These are phyloP conservation scores for Rhizopus delemar DNA, from an alignment of 371 early-diverging fungal species.

Conservation along the genomic window DNA sequence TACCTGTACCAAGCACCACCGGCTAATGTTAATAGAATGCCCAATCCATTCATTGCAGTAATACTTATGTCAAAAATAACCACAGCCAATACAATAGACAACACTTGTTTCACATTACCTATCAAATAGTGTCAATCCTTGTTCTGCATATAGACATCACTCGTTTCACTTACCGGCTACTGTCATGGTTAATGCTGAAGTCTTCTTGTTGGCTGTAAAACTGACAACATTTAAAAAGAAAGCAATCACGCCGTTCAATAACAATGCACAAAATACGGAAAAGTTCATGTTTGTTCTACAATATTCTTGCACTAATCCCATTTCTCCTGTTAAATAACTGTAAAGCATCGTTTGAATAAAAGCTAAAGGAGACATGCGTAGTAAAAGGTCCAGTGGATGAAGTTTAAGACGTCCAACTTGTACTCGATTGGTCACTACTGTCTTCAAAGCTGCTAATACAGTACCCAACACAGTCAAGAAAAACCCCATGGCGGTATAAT, in stretches of 20 bases:
- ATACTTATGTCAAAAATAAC: constrained; percentile 73
- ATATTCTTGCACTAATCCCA: constrained; percentile 55
- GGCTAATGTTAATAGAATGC: constrained; percentile 74
- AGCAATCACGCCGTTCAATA: constrained; percentile 79
- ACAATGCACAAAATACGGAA: constrained; percentile 56
- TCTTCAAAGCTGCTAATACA: constrained; percentile 80
- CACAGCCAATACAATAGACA: constrained; percentile 78
- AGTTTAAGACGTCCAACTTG: constrained; percentile 80
- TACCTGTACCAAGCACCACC: constrained; percentile 75
- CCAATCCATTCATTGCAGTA: constrained; percentile 66
- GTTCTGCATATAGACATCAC: no score
- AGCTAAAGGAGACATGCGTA: constrained; percentile 81
- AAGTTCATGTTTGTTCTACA: constrained; percentile 45
- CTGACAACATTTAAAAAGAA: constrained; percentile 82
- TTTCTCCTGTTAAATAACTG: constrained; percentile 72
- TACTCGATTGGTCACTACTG: constrained; percentile 81
- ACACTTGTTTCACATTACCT: constrained; percentile 88
- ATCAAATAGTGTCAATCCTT: neutral
- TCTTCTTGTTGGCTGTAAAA: constrained; percentile 84
- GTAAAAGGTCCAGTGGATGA: constrained; percentile 81
- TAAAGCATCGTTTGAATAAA: constrained; percentile 73
- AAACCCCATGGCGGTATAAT: constrained; percentile 74
- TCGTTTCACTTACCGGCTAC: constrained; percentile 66
- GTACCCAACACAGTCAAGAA: constrained; percentile 82
- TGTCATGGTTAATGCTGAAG: constrained; percentile 84